phyloP scores from a whole-genome alignment of 495 filamentous ascomycete species.

The Evernia prunastri region DNA sequence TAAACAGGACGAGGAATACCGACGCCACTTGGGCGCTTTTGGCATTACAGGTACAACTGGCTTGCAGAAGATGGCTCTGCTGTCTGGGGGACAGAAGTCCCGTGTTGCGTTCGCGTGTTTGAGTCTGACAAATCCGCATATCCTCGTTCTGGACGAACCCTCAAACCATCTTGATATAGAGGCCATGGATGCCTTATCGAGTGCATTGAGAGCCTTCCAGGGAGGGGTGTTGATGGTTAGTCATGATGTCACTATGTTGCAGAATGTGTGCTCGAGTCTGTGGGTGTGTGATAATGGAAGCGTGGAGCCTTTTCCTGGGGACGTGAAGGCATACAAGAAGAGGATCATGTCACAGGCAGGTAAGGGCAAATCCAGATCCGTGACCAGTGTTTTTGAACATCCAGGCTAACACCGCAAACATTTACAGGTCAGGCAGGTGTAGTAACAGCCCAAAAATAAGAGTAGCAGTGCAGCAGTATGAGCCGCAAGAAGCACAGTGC shows the following conservation, averaged over 20 bases:
- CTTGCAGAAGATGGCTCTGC: slow-evolving; percentile 87
- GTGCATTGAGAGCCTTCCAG: slow-evolving; percentile 77
- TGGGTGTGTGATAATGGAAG: slow-evolving; percentile 97
- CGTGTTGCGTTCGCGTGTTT: slow-evolving; percentile 95
- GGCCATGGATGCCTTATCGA: slow-evolving; percentile 91
- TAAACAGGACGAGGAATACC: slow-evolving; percentile 92
- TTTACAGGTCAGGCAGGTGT: neutral
- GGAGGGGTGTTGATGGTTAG: slow-evolving; percentile 97
- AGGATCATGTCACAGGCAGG: slow-evolving; percentile 82
- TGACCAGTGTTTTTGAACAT: neutral
- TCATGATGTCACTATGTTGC: slow-evolving; percentile 98
- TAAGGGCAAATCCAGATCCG: slow-evolving; percentile 29
- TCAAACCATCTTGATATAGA: slow-evolving; percentile 99
- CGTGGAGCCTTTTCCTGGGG: slow-evolving; percentile 93
- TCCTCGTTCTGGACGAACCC: slow-evolving; percentile 95
- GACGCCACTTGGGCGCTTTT: slow-evolving; percentile 91
- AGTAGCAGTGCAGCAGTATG: neutral
- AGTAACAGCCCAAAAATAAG: neutral
- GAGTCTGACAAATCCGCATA: slow-evolving; percentile 87
- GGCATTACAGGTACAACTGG: slow-evolving; percentile 97
- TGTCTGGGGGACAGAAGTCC: slow-evolving; percentile 98
- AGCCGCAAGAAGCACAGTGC: neutral
- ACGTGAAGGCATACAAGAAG: slow-evolving; percentile 97
- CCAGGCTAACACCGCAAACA: neutral
- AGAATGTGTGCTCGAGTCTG: slow-evolving; percentile 85